phyloP scores from a whole-genome alignment of 2,329 filamentous ascomycete genomes.

The Grosmannia serpens region DNA sequence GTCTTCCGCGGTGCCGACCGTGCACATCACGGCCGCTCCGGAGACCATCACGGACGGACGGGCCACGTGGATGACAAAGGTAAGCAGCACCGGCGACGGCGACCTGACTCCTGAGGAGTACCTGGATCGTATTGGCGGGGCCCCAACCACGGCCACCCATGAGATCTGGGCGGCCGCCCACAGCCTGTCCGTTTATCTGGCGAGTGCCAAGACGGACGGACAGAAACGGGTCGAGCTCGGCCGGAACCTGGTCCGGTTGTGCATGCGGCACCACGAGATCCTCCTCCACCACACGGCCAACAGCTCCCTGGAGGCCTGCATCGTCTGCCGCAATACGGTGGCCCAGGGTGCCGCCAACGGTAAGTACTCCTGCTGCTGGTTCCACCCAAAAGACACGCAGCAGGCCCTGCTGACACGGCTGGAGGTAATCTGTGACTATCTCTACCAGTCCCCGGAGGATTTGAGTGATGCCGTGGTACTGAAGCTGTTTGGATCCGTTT shows the following conservation, averaged over 20 bases:
- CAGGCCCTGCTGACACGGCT: background rate
- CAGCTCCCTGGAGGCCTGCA: background rate
- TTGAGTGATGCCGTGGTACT: background rate
- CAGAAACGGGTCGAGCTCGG: background rate
- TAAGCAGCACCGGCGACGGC: background rate
- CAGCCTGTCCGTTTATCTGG: background rate
- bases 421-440: background rate
- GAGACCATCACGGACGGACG: background rate
- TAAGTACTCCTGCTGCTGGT: background rate
- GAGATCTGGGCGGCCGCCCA: background rate
- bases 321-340: background rate
- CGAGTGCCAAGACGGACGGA: background rate
- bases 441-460: background rate
- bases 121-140: background rate
- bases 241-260: background rate
- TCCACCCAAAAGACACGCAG: background rate
- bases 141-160: background rate
- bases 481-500: background rate
- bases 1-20: background rate
- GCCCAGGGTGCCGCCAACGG: background rate
- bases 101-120: background rate
- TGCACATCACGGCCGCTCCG: background rate
- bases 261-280: background rate
- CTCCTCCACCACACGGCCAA: background rate
- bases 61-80: background rate